phyloP scores from a whole-genome alignment of 1,139 yeast genomes.

The Magnusiomyces starmeri region DNA sequence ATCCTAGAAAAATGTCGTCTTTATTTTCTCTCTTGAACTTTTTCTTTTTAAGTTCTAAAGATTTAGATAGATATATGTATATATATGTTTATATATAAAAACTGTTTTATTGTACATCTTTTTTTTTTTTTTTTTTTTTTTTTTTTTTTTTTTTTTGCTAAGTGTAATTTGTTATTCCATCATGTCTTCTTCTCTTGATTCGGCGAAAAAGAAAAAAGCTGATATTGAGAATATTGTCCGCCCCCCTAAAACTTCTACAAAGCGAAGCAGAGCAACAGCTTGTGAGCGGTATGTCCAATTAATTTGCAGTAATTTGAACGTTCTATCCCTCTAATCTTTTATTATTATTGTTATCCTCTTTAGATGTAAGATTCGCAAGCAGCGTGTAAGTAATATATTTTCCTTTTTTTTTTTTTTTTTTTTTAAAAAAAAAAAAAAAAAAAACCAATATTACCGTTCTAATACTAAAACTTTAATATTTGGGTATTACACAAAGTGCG shows the following conservation, averaged over 20 bases:
- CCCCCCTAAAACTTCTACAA: not conserved
- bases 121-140: not conserved
- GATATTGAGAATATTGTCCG: not conserved
- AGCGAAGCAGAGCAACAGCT: not conserved
- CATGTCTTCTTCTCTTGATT: too few species aligned
- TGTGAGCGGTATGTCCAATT: slow-evolving; percentile 1
- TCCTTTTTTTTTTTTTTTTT: not conserved
- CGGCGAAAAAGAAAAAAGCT: too few species aligned
- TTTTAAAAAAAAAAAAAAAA: not conserved
- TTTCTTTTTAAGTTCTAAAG: too few species aligned
- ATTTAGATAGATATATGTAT: not conserved
- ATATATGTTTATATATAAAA: not conserved
- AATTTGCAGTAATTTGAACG: not conserved
- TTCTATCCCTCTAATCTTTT: not conserved
- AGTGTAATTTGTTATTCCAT: not conserved
- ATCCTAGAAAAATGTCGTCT: too few species aligned
- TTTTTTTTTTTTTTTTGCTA: not conserved
- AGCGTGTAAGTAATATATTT: not conserved
- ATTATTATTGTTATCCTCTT: not conserved
- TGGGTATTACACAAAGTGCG: slow-evolving; percentile 3
- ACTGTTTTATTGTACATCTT: not conserved
- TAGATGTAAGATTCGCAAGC: slow-evolving; percentile 5
- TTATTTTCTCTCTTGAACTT: too few species aligned
- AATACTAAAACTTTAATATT: too few species aligned
- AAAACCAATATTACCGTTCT: too few species aligned